Evolutionary conservation across 139 green algal species (phyloP).

Genomic region (Tetradesmus obliquus): DNA sequence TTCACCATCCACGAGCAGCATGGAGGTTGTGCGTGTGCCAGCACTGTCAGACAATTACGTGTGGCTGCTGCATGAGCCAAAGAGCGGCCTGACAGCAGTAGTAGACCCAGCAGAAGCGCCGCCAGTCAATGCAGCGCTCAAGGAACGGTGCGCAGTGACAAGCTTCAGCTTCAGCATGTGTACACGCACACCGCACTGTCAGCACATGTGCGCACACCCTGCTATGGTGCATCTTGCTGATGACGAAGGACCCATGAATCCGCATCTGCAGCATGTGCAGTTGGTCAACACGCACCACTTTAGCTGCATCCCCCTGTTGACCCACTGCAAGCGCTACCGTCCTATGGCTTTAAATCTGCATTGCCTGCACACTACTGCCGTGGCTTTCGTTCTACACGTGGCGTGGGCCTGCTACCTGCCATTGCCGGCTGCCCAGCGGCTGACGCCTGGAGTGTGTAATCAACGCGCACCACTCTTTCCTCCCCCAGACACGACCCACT

Average conservation of each 20-base stretch:
- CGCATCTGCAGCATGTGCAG: not conserved
- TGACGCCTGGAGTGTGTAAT: too few species aligned
- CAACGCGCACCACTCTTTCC: too few species aligned
- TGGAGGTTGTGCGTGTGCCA: slow-evolving; percentile 58
- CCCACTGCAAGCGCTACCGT: too few species aligned
- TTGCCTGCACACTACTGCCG: too few species aligned
- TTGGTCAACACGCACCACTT: too few species aligned
- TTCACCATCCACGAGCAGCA: not conserved
- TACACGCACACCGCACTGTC: not conserved
- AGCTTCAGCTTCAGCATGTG: not conserved
- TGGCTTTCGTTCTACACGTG: too few species aligned
- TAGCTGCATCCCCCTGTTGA: too few species aligned
- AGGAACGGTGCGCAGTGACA: slow-evolving; percentile 57
- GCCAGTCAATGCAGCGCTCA: slow-evolving; percentile 75
- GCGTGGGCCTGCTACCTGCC: too few species aligned
- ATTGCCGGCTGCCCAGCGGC: too few species aligned
- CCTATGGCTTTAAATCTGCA: too few species aligned
- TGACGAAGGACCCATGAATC: not conserved
- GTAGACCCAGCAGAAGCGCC: slow-evolving; percentile 86
- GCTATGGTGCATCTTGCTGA: not conserved
- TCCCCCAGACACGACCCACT: too few species aligned
- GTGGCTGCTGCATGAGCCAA: slow-evolving; percentile 80
- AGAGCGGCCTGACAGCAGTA: slow-evolving; percentile 70
- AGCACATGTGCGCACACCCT: too few species aligned
- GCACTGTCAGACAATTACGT: slow-evolving; percentile 82